These are phyloP conservation scores for Mycosphaerella arachidis DNA, from an alignment of 2,329 filamentous ascomycete genomes.

Conservation along the genomic window DNA sequence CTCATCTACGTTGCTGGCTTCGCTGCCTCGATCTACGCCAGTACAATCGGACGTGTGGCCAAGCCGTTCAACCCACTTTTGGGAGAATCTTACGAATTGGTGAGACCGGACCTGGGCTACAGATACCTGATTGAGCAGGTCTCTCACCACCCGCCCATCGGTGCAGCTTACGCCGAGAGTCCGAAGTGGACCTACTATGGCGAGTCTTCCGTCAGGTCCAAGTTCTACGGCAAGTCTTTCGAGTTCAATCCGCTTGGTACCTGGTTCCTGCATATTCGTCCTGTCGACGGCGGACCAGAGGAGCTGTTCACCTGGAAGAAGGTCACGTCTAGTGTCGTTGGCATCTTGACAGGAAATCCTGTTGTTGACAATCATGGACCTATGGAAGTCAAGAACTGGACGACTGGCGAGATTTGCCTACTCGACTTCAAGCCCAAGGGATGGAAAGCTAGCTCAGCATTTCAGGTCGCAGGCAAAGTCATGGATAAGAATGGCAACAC, in stretches of 20 bases:
- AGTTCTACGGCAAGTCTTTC: slow-evolving; percentile 96
- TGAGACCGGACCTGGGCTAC: slow-evolving; percentile 91
- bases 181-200: slow-evolving; percentile 95
- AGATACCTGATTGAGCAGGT: slow-evolving; percentile 99
- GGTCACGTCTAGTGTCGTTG: slow-evolving; percentile 93
- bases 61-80: slow-evolving; percentile 97
- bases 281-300: slow-evolving; percentile 58
- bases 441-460: slow-evolving; percentile 91
- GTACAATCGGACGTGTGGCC: slow-evolving; percentile 90
- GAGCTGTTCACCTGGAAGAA: slow-evolving; percentile 99
- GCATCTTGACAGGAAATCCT: slow-evolving; percentile 94
- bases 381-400: slow-evolving; percentile 98
- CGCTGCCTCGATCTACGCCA: slow-evolving; percentile 93
- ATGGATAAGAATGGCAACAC: slow-evolving; percentile 74
- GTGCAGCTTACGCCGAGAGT: slow-evolving; percentile 87
- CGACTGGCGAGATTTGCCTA: slow-evolving; percentile 81
- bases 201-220: slow-evolving; percentile 90
- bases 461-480: slow-evolving; percentile 81
- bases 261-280: slow-evolving; percentile 87
- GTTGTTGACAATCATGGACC: slow-evolving; percentile 96
- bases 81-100: slow-evolving; percentile 96
- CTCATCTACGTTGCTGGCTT: slow-evolving; percentile 94
- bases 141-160: slow-evolving; percentile 91
- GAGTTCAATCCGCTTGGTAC: slow-evolving; percentile 95
- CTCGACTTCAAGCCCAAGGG: slow-evolving; percentile 93